Conservation (phyloP, 2,329 filamentous ascomycete species). For the Aspergillus neoniger region DNA sequence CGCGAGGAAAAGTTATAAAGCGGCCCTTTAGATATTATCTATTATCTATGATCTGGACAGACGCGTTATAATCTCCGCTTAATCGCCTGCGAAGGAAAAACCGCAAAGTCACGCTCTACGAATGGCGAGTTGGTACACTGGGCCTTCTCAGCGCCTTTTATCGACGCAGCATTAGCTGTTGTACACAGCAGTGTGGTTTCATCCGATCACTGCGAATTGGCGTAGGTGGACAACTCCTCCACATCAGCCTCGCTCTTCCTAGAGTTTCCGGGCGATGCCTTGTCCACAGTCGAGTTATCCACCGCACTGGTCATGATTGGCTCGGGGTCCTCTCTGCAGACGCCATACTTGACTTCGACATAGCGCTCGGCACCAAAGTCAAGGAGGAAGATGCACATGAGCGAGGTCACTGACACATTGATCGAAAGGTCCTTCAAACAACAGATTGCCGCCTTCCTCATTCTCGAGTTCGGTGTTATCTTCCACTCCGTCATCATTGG, state of each 20-base stretch:
- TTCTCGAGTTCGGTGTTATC: slow-evolving; percentile 62
- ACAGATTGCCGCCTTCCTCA: slow-evolving; percentile 45
- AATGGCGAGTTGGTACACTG: no score
- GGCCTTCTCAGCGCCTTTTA: no score
- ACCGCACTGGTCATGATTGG: slow-evolving; percentile 10
- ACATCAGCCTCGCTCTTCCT: slow-evolving; percentile 6
- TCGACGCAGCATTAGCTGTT: no score
- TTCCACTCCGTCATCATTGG: slow-evolving; percentile 67
- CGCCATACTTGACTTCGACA: slow-evolving; percentile 16
- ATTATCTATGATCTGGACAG: no score
- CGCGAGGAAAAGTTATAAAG: no score
- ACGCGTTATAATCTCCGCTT: no score
- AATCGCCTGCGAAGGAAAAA: no score
- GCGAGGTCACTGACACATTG: slow-evolving; percentile 5
- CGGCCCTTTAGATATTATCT: no score
- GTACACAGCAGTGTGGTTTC: no score
- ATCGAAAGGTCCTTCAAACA: slow-evolving; percentile 36
- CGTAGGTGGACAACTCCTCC: slow-evolving; percentile 4
- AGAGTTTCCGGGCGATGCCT: neutral
- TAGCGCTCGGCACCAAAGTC: slow-evolving; percentile 18
- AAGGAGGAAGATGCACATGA: slow-evolving; percentile 16
- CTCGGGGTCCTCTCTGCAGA: slow-evolving; percentile 14
- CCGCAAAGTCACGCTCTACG: no score
- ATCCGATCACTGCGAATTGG: no score
- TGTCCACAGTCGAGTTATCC: slow-evolving; percentile 1